Conservation (phyloP, 805 yeast genomes). For the Suhomyces kilbournensis region DNA sequence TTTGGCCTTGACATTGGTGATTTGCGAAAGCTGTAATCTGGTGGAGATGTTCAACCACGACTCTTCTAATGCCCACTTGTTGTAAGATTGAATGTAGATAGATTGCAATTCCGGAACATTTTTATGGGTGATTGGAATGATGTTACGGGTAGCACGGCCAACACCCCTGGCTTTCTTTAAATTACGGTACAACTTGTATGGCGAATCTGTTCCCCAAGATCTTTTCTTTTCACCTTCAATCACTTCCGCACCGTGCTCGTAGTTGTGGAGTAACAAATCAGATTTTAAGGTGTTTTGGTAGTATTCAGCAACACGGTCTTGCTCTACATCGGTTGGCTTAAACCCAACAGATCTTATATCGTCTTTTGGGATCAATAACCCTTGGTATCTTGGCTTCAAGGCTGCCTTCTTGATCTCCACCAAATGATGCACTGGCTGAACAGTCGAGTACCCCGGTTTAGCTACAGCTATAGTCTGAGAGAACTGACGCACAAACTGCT, state of each 20-base stretch:
- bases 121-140: slow-evolving; percentile 59
- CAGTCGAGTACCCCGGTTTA: slow-evolving; percentile 55
- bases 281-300: slow-evolving; percentile 69
- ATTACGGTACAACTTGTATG: slow-evolving; percentile 85
- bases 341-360: slow-evolving; percentile 79
- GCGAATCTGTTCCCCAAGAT: slow-evolving; percentile 83
- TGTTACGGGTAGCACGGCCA: slow-evolving; percentile 68
- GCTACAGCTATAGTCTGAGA: slow-evolving; percentile 48
- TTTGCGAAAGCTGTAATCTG: slow-evolving; percentile 78
- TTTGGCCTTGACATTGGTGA: slow-evolving; percentile 85
- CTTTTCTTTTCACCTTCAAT: slow-evolving; percentile 68
- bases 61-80: slow-evolving; percentile 65
- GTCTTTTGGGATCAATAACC: slow-evolving; percentile 59
- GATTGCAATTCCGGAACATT: slow-evolving; percentile 71
- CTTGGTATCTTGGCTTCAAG: slow-evolving; percentile 73
- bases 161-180: slow-evolving; percentile 73
- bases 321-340: slow-evolving; percentile 70
- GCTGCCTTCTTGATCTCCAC: slow-evolving; percentile 71
- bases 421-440: slow-evolving; percentile 89
- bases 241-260: slow-evolving; percentile 58
- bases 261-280: slow-evolving; percentile 75
- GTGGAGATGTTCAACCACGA: slow-evolving; percentile 75
- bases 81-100: slow-evolving; percentile 76
- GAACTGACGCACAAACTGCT: slow-evolving; percentile 28
- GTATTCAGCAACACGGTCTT: slow-evolving; percentile 77